Base-by-base conservation (phyloP, 352 stramenopile species). In the Phytophthora lateralis region DNA sequence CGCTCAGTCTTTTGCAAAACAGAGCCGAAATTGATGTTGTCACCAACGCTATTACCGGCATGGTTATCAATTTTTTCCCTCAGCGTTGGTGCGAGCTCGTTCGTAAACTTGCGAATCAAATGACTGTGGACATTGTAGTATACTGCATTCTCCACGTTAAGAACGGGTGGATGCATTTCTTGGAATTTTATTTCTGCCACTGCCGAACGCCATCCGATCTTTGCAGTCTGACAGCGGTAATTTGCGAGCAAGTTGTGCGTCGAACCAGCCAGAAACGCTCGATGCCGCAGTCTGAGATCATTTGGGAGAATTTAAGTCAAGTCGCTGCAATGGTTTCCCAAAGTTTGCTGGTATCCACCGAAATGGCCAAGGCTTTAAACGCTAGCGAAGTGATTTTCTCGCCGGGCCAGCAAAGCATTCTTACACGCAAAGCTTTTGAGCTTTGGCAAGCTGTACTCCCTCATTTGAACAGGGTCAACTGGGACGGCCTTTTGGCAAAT, bases 261-360 rank as follows among this genome's bases (percentile, higher is more conserved):
- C 71, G 78, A 64, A 24, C 47, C 34, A 46, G 46, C 6, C 60
- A 66, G 42, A 75, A 67, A 8, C 17, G 48, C 6, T 60, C 69
- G 5, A 54, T n/a, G 17, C 46, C 60, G 44, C 60, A 76, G 37
- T 44, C 77, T 37, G 58, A 71, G 1, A 72, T 86, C 14, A 64
- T 82, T 54, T 91, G 82, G 82, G 81, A 93, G 62, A 94, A 95
- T 44, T n/a, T 90, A 3, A 88, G 69, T 27, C 85, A 95, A 78
- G 74, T 93, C 15, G 78, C 78, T 38, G 75, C 80, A 11, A 75
- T 94, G n/a, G 29, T 82, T 37, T 73, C 76, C 29, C 73, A 82
- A 48, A 72, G 66, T 38, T 58, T 48, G 14, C 20, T 60, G 11
- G 47, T 85, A 26, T 69, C 71, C 10, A 59, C 37, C 5, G 64